Evolutionary conservation across 2,329 filamentous ascomycete species (phyloP).

Genomic region (Aplosporella prunicola): DNA sequence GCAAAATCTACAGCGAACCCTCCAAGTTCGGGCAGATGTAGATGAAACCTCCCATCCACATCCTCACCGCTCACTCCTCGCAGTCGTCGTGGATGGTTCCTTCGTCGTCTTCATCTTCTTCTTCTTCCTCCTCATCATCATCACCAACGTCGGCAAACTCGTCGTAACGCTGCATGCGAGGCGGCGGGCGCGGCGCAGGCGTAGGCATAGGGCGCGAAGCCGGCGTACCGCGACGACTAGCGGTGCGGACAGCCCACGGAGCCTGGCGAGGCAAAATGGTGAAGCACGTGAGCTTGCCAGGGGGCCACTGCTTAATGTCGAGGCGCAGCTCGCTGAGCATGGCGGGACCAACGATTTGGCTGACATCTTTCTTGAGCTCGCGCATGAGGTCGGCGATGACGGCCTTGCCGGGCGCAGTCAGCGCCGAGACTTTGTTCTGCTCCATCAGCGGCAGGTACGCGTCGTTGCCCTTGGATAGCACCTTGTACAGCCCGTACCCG

Average conservation of each 20-base stretch:
- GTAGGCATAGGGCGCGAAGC: neutral
- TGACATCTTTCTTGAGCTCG: constrained; percentile 35
- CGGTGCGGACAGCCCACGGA: constrained; percentile 5
- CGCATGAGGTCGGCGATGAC: constrained; percentile 32
- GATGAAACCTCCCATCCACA: no score
- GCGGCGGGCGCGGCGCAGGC: no score
- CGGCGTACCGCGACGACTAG: neutral
- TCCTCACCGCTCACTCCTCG: no score
- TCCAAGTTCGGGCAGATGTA: no score
- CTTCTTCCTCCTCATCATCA: constrained; percentile 4
- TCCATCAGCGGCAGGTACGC: constrained; percentile 34
- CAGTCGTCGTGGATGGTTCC: neutral
- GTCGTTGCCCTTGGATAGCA: constrained; percentile 31
- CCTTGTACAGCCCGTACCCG: constrained; percentile 37
- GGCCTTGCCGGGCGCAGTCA: constrained; percentile 34
- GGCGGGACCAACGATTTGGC: constrained; percentile 26
- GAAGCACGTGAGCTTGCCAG: neutral
- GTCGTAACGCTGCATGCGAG: neutral
- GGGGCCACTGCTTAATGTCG: constrained; percentile 26
- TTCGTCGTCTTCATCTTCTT: constrained; percentile 8
- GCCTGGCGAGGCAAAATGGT: neutral
- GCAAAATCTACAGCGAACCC: no score
- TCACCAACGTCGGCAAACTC: constrained; percentile 3
- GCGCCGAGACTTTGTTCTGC: constrained; percentile 30
- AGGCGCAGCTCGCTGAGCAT: constrained; percentile 34